Percentiles rank a stretch among this genome's conserved stretches.
Evolutionary conservation across 805 yeast genomes (phyloP).

Genomic region (Barnettozyma botsteinii): DNA sequence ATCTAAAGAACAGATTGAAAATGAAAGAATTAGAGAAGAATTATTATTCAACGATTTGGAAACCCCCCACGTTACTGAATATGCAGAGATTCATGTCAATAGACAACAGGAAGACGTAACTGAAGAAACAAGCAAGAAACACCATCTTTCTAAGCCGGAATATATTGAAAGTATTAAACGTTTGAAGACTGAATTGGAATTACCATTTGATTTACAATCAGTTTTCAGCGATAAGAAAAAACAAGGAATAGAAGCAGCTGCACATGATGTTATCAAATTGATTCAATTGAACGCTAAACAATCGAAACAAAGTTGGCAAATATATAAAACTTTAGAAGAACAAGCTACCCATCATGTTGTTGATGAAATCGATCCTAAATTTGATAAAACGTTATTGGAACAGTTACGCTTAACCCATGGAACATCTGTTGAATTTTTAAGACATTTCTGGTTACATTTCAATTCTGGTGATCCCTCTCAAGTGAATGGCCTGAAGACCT

Average conservation of each 20-base stretch:
- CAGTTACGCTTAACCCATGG: conserved; percentile 57
- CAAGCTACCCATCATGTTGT: conserved; percentile 22
- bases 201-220: conserved; percentile 26
- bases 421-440: conserved; percentile 67
- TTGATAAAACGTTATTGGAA: conserved; percentile 39
- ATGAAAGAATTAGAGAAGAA: conserved; percentile 37
- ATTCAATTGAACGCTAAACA: conserved; percentile 52
- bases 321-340: conserved; percentile 22
- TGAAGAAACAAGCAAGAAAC: conserved; percentile 2
- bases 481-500: conserved; percentile 37
- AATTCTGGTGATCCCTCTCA: conserved; percentile 43
- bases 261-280: conserved; percentile 39
- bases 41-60: conserved; percentile 47
- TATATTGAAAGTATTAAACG: conserved; percentile 19
- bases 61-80: conserved; percentile 41
- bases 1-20: conserved; percentile 33
- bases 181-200: conserved; percentile 14
- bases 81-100: conserved; percentile 38
- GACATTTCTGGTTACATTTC: conserved; percentile 69
- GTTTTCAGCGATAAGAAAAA: conserved; percentile 24
- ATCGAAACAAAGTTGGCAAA: conserved; percentile 41
- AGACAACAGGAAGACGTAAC: conserved; percentile 15
- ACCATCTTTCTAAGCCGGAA: conserved; percentile 21
- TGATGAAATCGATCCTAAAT: conserved; percentile 27
- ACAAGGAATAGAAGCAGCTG: conserved; percentile 35